These are phyloP conservation scores for Rhodotorula sp. DNA, from an alignment of 1,284 basidiomycete genomes.

Conservation along the genomic window DNA sequence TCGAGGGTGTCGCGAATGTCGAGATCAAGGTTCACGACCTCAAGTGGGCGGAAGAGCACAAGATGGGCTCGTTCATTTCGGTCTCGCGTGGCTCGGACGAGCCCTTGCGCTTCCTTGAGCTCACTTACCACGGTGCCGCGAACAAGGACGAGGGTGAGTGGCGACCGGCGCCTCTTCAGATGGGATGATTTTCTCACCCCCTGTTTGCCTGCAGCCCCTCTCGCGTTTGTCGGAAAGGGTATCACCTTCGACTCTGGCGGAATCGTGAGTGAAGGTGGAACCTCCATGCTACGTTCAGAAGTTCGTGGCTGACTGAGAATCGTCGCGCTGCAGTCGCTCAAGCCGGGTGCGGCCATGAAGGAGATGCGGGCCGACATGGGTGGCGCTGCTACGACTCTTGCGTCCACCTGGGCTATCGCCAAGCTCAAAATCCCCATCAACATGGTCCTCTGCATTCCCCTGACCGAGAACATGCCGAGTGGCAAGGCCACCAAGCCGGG, in stretches of 20 bases:
- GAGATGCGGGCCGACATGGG: slow-evolving; percentile 53
- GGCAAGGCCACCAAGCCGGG: slow-evolving; percentile 81
- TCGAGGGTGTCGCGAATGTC: slow-evolving; percentile 66
- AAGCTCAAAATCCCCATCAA: slow-evolving; percentile 77
- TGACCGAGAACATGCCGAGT: slow-evolving; percentile 82
- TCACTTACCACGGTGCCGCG: slow-evolving; percentile 72
- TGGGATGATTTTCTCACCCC: not conserved
- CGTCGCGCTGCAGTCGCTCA: slow-evolving; percentile 57
- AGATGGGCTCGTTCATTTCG: slow-evolving; percentile 85
- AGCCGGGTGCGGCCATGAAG: slow-evolving; percentile 65
- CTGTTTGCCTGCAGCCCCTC: slow-evolving; percentile 5
- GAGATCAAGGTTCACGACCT: slow-evolving; percentile 67
- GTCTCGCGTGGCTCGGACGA: slow-evolving; percentile 78
- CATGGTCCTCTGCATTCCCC: slow-evolving; percentile 65
- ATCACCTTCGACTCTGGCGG: slow-evolving; percentile 84
- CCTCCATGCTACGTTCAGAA: not conserved
- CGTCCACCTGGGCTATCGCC: slow-evolving; percentile 72
- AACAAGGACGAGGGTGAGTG: slow-evolving; percentile 33
- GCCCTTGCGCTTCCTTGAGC: slow-evolving; percentile 82
- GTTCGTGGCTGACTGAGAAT: not conserved
- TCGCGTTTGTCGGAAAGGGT: slow-evolving; percentile 66
- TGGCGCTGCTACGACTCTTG: slow-evolving; percentile 76
- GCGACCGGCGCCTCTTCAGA: too few species aligned
- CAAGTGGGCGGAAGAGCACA: slow-evolving; percentile 76
- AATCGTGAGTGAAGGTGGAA: slow-evolving; percentile 53